phyloP scores from a whole-genome alignment of 2,329 filamentous ascomycete genomes.

The Pezicula radicicola region DNA sequence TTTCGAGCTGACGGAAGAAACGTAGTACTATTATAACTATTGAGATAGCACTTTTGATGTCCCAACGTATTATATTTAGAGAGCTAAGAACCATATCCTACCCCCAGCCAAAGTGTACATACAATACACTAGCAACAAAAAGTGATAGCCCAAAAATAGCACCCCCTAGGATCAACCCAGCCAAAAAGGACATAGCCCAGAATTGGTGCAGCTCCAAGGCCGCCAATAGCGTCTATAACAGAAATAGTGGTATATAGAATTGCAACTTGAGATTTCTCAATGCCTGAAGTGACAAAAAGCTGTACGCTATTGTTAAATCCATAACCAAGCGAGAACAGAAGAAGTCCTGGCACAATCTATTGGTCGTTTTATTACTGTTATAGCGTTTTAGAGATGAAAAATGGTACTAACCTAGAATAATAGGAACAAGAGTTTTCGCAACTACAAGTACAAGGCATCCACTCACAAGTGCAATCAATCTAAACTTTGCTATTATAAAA shows the following conservation, averaged over 20 bases:
- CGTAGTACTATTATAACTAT: too few relatives aligned
- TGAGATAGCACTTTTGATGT: too few relatives aligned
- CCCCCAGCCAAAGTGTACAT: background rate
- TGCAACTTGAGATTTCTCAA: background rate
- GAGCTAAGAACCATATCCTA: background rate
- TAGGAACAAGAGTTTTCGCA: background rate
- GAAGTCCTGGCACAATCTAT: background rate
- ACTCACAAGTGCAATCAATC: background rate
- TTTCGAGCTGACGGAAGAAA: too few relatives aligned
- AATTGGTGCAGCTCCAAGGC: background rate
- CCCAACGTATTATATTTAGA: background rate
- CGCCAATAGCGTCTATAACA: background rate
- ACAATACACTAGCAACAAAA: slow-evolving; percentile 12
- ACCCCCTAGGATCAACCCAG: background rate
- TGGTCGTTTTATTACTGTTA: background rate
- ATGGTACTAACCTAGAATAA: background rate
- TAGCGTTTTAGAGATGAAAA: background rate
- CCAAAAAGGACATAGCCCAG: background rate
- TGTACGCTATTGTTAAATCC: background rate
- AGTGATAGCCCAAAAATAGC: background rate
- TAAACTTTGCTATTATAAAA: background rate
- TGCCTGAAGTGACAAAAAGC: background rate
- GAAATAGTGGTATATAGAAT: background rate
- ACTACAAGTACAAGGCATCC: background rate
- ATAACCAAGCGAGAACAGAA: background rate